These are phyloP conservation scores for Lodderomyces margitis DNA, from an alignment of 1,139 yeast genomes.

Conservation along the genomic window DNA sequence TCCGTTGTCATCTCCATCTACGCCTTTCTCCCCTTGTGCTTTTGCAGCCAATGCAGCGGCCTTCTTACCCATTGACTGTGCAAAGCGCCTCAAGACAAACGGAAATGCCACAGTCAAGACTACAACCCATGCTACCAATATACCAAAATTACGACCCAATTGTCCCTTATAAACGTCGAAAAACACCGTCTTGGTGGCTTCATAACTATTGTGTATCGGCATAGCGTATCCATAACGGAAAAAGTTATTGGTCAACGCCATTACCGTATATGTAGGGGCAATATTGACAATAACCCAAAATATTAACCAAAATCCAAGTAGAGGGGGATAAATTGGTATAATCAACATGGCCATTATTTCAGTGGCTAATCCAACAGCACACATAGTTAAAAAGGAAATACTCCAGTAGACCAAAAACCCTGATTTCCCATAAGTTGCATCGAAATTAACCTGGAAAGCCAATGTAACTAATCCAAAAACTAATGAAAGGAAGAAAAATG, in stretches of 20 bases:
- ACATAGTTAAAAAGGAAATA: slow-evolving; percentile 41
- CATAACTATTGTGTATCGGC: slow-evolving; percentile 40
- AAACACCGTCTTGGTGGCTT: slow-evolving; percentile 36
- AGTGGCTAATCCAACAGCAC: slow-evolving; percentile 42
- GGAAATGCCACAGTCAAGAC: slow-evolving; percentile 37
- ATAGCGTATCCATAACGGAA: slow-evolving; percentile 39
- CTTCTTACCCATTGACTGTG: slow-evolving; percentile 26
- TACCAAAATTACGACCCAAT: slow-evolving; percentile 38
- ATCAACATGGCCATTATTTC: slow-evolving; percentile 38
- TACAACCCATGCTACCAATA: slow-evolving; percentile 35
- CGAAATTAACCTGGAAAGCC: slow-evolving; percentile 44
- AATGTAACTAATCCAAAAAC: slow-evolving; percentile 39
- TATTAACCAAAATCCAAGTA: slow-evolving; percentile 43
- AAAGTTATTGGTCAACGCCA: slow-evolving; percentile 33
- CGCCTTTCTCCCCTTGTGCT: slow-evolving; percentile 7
- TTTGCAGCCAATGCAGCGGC: slow-evolving; percentile 18
- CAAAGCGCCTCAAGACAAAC: slow-evolving; percentile 32
- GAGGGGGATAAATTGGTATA: slow-evolving; percentile 33
- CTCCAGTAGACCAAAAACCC: slow-evolving; percentile 49
- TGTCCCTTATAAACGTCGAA: slow-evolving; percentile 36
- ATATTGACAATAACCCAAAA: slow-evolving; percentile 42
- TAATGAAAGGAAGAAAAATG: slow-evolving; percentile 37
- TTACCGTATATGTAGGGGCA: slow-evolving; percentile 38
- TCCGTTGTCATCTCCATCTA: background rate
- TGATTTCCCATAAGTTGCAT: slow-evolving; percentile 35